Evolutionary conservation across 2,329 filamentous ascomycete genomes (phyloP).

Genomic region (Sclerotinia minor): DNA sequence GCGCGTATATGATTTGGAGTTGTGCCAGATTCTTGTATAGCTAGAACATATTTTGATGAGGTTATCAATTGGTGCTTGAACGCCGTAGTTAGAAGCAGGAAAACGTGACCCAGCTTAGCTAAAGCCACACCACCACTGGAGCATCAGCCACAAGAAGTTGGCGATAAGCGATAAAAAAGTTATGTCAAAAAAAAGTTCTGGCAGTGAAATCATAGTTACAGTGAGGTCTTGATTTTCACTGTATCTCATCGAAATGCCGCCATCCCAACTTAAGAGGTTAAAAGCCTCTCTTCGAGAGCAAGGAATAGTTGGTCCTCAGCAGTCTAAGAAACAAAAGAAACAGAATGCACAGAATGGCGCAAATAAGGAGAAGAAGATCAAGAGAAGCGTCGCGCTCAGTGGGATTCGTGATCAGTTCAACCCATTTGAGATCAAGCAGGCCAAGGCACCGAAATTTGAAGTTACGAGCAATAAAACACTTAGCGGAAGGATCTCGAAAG

Average conservation of each 20-base stretch:
- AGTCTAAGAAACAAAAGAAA: slow-evolving; percentile 93
- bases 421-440: slow-evolving; percentile 89
- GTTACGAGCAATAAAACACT: slow-evolving; percentile 66
- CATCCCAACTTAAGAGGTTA: slow-evolving; percentile 93
- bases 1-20: too few relatives aligned
- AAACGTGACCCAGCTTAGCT: neutral
- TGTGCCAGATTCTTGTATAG: too few relatives aligned
- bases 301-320: slow-evolving; percentile 85
- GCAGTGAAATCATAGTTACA: slow-evolving; percentile 1
- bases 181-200: slow-evolving; percentile 13
- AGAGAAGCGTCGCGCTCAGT: slow-evolving; percentile 75
- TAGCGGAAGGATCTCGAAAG: slow-evolving; percentile 54
- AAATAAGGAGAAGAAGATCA: slow-evolving; percentile 69
- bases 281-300: slow-evolving; percentile 88
- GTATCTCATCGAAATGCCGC: slow-evolving; percentile 65
- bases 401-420: slow-evolving; percentile 96
- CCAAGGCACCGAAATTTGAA: slow-evolving; percentile 79
- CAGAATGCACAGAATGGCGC: slow-evolving; percentile 66
- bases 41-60: too few relatives aligned
- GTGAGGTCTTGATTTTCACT: slow-evolving; percentile 1
- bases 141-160: slow-evolving; percentile 8
- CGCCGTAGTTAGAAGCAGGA: too few relatives aligned
- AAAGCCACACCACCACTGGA: neutral
- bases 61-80: too few relatives aligned
- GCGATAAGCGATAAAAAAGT: slow-evolving; percentile 22